phyloP scores from a whole-genome alignment of 208 protist species.

The Acanthamoeba lenticulata region DNA sequence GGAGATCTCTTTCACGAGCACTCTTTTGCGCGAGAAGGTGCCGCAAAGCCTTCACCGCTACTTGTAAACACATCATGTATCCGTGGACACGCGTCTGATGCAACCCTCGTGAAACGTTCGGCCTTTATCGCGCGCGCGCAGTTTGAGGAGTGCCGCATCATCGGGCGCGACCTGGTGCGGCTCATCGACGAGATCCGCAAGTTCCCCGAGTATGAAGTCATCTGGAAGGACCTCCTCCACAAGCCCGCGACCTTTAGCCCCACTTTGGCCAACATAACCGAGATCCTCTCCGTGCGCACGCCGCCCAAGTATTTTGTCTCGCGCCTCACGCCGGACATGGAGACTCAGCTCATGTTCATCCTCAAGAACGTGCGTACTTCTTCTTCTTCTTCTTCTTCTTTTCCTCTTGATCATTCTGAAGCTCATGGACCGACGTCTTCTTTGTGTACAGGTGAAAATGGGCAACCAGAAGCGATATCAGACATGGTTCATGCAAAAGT shows the following conservation, averaged over 20 bases:
- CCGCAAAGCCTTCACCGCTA: background rate
- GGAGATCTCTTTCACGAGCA: conserved; percentile 72
- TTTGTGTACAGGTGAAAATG: conserved; percentile 78
- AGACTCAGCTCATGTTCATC: conserved; percentile 76
- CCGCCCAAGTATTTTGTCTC: conserved; percentile 70
- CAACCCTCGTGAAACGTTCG: too few species aligned
- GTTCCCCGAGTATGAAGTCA: conserved; percentile 76
- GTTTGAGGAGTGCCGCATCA: conserved; percentile 64
- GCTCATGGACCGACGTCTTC: background rate
- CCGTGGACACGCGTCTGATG: too few species aligned
- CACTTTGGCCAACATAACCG: conserved; percentile 37
- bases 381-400: background rate
- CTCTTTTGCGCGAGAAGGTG: conserved; percentile 79
- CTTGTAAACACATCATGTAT: background rate
- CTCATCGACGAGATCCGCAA: conserved; percentile 77
- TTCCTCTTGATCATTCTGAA: background rate
- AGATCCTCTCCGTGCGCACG: conserved; percentile 71
- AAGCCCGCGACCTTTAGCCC: conserved; percentile 66
- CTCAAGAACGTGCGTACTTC: conserved; percentile 66
- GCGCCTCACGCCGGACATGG: conserved; percentile 78
- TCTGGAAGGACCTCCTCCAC: conserved; percentile 77
- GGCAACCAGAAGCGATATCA: conserved; percentile 85
- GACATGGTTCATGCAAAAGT: conserved; percentile 81
- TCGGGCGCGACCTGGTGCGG: conserved; percentile 83
- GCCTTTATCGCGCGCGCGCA: too few species aligned